Base-by-base conservation (phyloP, 169 alveolate genomes). In the Cryptosporidium felis region DNA sequence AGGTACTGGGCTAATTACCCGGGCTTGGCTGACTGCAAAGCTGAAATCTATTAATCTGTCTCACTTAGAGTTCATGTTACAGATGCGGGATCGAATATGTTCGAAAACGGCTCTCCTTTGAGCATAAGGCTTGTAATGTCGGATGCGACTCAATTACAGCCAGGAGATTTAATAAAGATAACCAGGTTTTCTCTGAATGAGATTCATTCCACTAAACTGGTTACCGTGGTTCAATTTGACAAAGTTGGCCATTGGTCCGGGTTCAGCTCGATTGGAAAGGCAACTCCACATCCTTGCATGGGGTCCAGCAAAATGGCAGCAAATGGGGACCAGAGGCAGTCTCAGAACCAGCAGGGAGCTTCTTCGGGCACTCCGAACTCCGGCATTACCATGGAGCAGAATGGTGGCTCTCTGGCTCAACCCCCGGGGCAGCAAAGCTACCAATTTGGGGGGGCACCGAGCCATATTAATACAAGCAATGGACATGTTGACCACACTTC, bases 111-210 rank as follows among this genome's bases (percentile, higher is more conserved):
- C 6, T 49, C 67, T 16, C 85, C 85, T 6, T 56, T 74, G 36
- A 74, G 85, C 41, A 74, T 74, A 36, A 74, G 85, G 53, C 74
- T 74, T 23, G 85, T 74, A n/a, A 74, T 74, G 85, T 58, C 85
- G 28, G 85, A 74, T 56, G 85, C 85, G 5, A 74, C 85, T 36
- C 85, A 74, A 44, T 53, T 74, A 9, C 85, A 74, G 28, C 85
- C 85, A 21, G 85, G 85, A 10, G 85, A 74, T 53, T 38, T 74
- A 59, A 74, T 74, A 38, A 74, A 28, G 61, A 74, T 74, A 49
- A 34, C 61, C n/a, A 49, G 66, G 23, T 74, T 74, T 36, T 74
- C 85, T 18, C 41, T 74, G 61, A 74, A 74, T 36, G 85, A 74
- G 34, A 74, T 74, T 16, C 85, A 74, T 10, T 74, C 85, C 14